Evolutionary conservation across 257 asterid genomes (phyloP), one percentile per base, ranked within the genome.

Genomic region (Lantana camara): DNA sequence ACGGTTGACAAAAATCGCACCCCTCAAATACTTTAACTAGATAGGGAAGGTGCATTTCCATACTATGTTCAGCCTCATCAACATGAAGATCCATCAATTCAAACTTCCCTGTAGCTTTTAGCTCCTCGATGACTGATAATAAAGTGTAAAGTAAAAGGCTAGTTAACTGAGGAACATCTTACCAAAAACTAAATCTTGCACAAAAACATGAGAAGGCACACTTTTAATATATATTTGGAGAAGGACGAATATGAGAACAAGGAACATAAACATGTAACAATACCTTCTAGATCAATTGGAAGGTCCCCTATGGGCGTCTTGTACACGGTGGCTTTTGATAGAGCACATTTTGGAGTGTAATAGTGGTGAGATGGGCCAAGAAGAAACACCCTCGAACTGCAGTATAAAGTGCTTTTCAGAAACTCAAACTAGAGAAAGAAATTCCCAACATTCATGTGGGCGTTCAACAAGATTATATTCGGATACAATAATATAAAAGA

Each of bases 1-100:
- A 44, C 38, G 38, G 56, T 58, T 40, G 42, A 20, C 52, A 27
- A 67, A 75, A 61, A 64, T 34, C 71, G 11, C 83, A 94, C 99
- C 99, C 97, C 70, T 83, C 83, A 76, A 94, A 90, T 46, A 94
- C 85, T 84, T 90, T 85, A 69, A 88, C 97, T 55, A 94, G 85
- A 81, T 90, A 94, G 0, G 99, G 99, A 50, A 94, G 76, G 89
- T 94, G 99, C 99, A 94, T 90, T 73, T 94, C 99, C 99, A 94
- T 94, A 88, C 97, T 94, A 73, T 94, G 99, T 72, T 94, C 99
- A 72, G 95, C 96, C 78, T 94, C 99, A 56, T 94, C 99, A 24
- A 88, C 95, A 19, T 58, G 84, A 72, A 90, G 79, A 84, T 90
- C 97, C 99, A 94, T 94, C 63, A 70, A 19, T 65, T 84, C 99